Conservation (phyloP, 257 asterid genomes). For the Solanum chilense region DNA sequence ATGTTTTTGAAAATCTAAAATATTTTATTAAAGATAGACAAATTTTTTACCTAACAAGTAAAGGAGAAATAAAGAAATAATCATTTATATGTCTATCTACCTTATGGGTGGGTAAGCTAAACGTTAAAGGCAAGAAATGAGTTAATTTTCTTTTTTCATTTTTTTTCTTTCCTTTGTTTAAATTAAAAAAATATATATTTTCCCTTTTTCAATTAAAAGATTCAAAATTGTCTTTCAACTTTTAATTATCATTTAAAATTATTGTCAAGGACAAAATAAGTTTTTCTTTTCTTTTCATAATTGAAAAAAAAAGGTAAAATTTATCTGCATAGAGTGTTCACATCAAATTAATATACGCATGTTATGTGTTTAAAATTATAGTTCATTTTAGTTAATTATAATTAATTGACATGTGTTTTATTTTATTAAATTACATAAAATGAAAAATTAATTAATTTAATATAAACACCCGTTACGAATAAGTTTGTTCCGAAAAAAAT, state of each 20-base stretch:
- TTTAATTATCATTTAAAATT: not conserved
- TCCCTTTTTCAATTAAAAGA: not conserved
- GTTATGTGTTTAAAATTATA: too few species aligned
- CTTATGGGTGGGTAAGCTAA: constrained; percentile 4
- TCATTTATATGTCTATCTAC: not conserved
- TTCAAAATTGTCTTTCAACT: not conserved
- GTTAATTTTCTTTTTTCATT: not conserved
- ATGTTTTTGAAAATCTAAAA: not conserved
- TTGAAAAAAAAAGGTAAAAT: not conserved
- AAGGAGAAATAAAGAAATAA: not conserved
- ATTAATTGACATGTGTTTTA: too few species aligned
- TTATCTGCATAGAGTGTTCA: too few species aligned
- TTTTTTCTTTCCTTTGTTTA: not conserved
- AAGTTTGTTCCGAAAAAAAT: too few species aligned
- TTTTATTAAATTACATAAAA: too few species aligned
- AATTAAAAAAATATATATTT: not conserved
- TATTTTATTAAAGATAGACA: not conserved
- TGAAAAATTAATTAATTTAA: too few species aligned
- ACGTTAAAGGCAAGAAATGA: constrained; percentile 3
- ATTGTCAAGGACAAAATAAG: not conserved
- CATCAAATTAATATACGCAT: too few species aligned
- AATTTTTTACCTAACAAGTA: not conserved
- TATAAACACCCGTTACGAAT: too few species aligned
- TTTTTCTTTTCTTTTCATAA: not conserved
- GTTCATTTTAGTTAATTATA: too few species aligned